Evolutionary conservation across 2,329 filamentous ascomycete genomes (phyloP).

Genomic region (Pestalotiopsis sp.): DNA sequence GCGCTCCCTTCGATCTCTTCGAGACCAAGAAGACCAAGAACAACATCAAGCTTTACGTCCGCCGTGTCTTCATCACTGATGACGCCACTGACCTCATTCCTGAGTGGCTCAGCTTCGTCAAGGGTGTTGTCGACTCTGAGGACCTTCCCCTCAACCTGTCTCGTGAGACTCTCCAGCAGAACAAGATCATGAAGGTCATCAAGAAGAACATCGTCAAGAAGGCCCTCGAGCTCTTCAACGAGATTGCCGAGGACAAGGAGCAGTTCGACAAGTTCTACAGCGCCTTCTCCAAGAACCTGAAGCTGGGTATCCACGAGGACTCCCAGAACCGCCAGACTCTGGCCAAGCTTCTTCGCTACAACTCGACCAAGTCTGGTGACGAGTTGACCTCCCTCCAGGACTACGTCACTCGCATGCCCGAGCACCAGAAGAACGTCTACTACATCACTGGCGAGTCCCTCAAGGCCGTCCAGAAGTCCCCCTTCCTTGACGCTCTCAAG

Average conservation of each 20-base stretch:
- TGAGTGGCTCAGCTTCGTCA: slow-evolving; percentile 99
- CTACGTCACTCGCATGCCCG: slow-evolving; percentile 99
- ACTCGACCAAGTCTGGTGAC: slow-evolving; percentile 98
- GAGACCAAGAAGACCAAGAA: slow-evolving; percentile 99
- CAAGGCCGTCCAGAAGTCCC: slow-evolving; percentile 97
- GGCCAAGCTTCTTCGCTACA: slow-evolving; percentile 98
- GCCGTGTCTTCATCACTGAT: slow-evolving; percentile 99
- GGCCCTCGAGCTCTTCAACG: slow-evolving; percentile 97
- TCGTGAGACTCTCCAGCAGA: slow-evolving; percentile 99
- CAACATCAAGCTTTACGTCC: slow-evolving; percentile 99
- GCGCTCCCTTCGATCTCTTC: slow-evolving; percentile 98
- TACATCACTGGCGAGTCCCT: slow-evolving; percentile 99
- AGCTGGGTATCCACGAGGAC: slow-evolving; percentile 99
- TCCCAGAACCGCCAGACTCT: slow-evolving; percentile 91
- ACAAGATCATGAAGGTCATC: slow-evolving; percentile 99
- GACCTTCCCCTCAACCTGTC: slow-evolving; percentile 99
- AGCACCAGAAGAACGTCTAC: slow-evolving; percentile 99
- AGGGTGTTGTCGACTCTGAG: slow-evolving; percentile 99
- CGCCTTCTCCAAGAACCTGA: slow-evolving; percentile 99
- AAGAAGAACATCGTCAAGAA: slow-evolving; percentile 99
- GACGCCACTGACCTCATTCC: slow-evolving; percentile 99
- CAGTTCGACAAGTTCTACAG: slow-evolving; percentile 99
- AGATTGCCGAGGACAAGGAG: slow-evolving; percentile 99
- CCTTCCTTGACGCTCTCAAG: slow-evolving; percentile 98
- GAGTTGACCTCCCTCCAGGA: slow-evolving; percentile 93